Conservation (phyloP, 495 filamentous ascomycete species). For the Xylaria grammica region DNA sequence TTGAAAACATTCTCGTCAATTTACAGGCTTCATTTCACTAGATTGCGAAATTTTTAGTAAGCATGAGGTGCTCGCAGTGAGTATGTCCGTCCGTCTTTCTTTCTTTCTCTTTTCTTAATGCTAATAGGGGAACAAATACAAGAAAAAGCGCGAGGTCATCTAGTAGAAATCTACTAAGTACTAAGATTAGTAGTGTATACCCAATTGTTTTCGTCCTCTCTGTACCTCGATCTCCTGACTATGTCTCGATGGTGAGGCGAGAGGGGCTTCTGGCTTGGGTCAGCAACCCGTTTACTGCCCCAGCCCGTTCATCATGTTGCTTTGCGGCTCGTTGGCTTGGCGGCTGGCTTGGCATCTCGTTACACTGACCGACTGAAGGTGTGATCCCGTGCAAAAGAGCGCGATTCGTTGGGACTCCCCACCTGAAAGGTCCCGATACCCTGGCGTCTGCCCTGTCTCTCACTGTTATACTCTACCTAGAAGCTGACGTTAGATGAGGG, state of each 20-base stretch:
- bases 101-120: neutral
- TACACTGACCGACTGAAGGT: neutral
- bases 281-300: no score
- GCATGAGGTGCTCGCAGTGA: neutral
- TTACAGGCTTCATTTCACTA: no score
- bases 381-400: constrained; percentile 4
- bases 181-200: no score
- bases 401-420: neutral
- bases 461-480: neutral
- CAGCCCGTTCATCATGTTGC: neutral
- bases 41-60: neutral
- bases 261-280: no score
- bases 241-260: no score
- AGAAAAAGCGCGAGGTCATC: no score
- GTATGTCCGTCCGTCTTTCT: neutral
- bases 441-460: neutral
- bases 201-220: no score
- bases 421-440: no score
- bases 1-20: neutral
- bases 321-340: neutral
- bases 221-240: no score
- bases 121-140: no score
- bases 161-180: no score
- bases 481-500: neutral
- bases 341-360: no score